These are phyloP conservation scores for Populus trichocarpa DNA, from an alignment of 441 rosid species.

Conservation along the genomic window DNA sequence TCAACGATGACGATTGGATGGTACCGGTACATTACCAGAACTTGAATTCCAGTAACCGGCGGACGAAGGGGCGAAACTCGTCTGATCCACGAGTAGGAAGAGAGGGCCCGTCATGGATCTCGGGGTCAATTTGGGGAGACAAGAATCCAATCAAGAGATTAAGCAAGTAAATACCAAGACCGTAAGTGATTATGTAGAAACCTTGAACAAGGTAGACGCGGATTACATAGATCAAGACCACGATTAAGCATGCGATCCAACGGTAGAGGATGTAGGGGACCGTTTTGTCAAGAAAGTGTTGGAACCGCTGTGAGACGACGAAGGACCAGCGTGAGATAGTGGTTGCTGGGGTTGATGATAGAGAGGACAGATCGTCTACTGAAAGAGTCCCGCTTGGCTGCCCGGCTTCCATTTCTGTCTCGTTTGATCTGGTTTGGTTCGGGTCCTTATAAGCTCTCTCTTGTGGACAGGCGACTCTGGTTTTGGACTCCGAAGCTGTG, in stretches of 20 bases:
- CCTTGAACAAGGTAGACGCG: conserved; percentile 81
- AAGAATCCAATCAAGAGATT: conserved; percentile 76
- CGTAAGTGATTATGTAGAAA: conserved; percentile 83
- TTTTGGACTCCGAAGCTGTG: background rate
- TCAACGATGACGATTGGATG: background rate
- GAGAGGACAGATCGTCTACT: conserved; percentile 32
- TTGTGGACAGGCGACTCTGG: background rate
- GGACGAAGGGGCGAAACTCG: conserved; percentile 83
- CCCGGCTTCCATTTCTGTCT: conserved; percentile 52
- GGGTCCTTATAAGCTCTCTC: background rate
- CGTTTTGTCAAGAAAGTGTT: conserved; percentile 72
- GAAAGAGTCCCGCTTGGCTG: conserved; percentile 32
- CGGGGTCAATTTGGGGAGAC: conserved; percentile 84
- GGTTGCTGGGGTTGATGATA: conserved; percentile 42
- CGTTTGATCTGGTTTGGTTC: background rate
- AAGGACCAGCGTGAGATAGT: conserved; percentile 43
- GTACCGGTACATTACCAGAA: conserved; percentile 54
- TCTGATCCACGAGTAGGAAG: conserved; percentile 85
- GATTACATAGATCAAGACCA: conserved; percentile 50
- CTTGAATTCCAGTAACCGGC: conserved; percentile 83
- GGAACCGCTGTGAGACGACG: conserved; percentile 52
- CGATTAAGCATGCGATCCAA: conserved; percentile 58
- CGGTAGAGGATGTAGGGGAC: conserved; percentile 65
- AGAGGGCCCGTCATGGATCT: conserved; percentile 48
- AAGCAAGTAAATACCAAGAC: conserved; percentile 64